A percentile compares a stretch with the other conserved stretches of the same genome.
These are phyloP conservation scores for Ogataea angusta DNA, from an alignment of 805 yeast genomes.

Conservation along the genomic window DNA sequence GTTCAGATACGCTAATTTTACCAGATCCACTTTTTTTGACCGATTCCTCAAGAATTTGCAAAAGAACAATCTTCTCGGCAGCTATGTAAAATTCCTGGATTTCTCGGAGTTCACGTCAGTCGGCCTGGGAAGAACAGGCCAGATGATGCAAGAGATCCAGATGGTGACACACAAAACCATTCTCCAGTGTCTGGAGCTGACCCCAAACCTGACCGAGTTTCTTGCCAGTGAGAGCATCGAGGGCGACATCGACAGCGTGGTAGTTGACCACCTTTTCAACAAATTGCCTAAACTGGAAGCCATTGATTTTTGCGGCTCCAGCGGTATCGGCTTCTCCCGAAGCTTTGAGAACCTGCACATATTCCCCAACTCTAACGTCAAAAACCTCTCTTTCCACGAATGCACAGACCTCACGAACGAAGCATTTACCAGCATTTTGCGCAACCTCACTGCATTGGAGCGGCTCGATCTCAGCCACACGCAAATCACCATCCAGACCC, in stretches of 20 bases:
- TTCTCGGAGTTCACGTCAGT: conserved; percentile 86
- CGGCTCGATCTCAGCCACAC: conserved; percentile 82
- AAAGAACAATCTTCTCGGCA: conserved; percentile 46
- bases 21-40: conserved; percentile 78
- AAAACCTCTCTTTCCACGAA: conserved; percentile 75
- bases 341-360: conserved; percentile 50
- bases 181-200: conserved; percentile 53
- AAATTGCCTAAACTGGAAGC: conserved; percentile 55
- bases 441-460: conserved; percentile 52
- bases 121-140: conserved; percentile 84
- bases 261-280: conserved; percentile 55
- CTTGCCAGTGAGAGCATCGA: conserved; percentile 83
- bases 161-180: conserved; percentile 81
- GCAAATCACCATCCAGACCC: conserved; percentile 60
- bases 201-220: conserved; percentile 73
- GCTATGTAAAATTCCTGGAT: conserved; percentile 71
- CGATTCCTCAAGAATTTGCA: conserved; percentile 57
- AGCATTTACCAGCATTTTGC: conserved; percentile 55
- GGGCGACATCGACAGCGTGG: conserved; percentile 66
- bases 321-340: conserved; percentile 56
- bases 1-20: conserved; percentile 67
- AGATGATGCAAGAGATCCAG: conserved; percentile 88
- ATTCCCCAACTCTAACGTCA: conserved; percentile 25
- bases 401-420: conserved; percentile 71
- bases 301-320: conserved; percentile 86